Base-by-base conservation (phyloP, 2,329 filamentous ascomycete species). In the Aspergillus ochraceus region DNA sequence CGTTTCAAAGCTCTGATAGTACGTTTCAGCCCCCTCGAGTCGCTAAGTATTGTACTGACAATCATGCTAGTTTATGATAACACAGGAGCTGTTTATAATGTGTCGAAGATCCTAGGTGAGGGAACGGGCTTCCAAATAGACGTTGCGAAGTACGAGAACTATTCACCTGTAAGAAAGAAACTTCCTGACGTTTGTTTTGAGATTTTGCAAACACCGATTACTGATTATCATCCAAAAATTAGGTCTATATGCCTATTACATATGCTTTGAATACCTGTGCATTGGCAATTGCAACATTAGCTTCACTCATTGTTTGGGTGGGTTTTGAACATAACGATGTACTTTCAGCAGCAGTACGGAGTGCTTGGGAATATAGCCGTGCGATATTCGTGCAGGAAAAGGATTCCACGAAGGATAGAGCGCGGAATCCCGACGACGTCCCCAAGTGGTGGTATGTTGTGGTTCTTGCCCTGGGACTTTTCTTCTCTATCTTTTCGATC, bases 271-370 rank as follows among this genome's bases (percentile, higher is more conserved):
- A 70, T 51, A 70, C 66, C 57, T 78, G 89, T 65, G 86, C 85
- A 1, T 72, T 89, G 10, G 85, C 83, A 0, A 88, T 89, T 68
- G 87, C 87, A 6, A 84, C 86, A 11, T 81, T 88, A n/a, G 79
- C 83, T 2, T 81, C 85, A 6, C 83, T 72, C 1, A 59, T 72
- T 19, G 64, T 71, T 20, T 70, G 68, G 68, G 57, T 64, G 0
- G 11, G 58, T 5, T 58, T 70, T 14, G 68, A 70, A 49, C 64
- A 66, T 19, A 59, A 64, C 6, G 42, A 63, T 20, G 55, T 64
- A 4, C 61, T 70, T 45, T 55, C 57, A 1, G 56, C 57, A 26
- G 64, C 57, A 29, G 49, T 45, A 2, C 36, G 52, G 4, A 51
- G 50, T 1, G 42, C 57, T 24, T 49, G 45, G 0, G 36, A 55